Base-by-base conservation (phyloP, 1,139 yeast genomes). In the Trichomonascaceae sp. region DNA sequence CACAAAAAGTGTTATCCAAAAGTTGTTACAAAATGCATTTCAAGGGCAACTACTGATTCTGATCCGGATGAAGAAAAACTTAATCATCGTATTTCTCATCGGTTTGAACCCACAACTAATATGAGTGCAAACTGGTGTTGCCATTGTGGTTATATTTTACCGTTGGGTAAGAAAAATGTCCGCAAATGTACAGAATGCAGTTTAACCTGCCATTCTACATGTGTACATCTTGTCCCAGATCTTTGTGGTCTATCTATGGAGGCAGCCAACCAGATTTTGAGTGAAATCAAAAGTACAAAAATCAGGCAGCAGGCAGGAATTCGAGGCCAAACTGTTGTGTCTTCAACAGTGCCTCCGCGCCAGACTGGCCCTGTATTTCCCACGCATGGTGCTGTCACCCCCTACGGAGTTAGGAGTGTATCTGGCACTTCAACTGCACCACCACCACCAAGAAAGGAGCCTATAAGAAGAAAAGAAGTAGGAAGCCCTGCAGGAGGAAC, bases 71-170 rank as follows among this genome's bases (percentile, higher is more conserved):
- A 90, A 66, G 87, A 95, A 52, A 90, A 88, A 70, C 81, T 93
- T 70, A 93, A 93, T 66, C 98, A 93, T 68, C 87, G 96, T 62
- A 93, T 93, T 63, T 99, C 99, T 44, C 99, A 93, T 69, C 83
- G 97, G 67, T 91, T 91, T 69, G 96, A 88, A 61, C 91, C 95
- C 22, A 81, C 84, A 32, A 81, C 95, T 19, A 93, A 93, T 67
- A 86, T 91, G 73, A 95, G 97, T 63, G 95, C 99, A 5, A 91
- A 91, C 67, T 93, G 99, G 99, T 93, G 99, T 72, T 93, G 98
- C 65, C 99, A 93, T 68, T 93, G 99, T 78, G 99, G 99, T 58
- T 90, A 89, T 68, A 83, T 93, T 53, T 77, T 93, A 60, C 98
- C 99, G 5, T 85, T 96, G 85, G 96, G 98, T 54, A 83, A 85